Conservation (phyloP, 2,329 filamentous ascomycete species). For the Emericellopsis atlantica region DNA sequence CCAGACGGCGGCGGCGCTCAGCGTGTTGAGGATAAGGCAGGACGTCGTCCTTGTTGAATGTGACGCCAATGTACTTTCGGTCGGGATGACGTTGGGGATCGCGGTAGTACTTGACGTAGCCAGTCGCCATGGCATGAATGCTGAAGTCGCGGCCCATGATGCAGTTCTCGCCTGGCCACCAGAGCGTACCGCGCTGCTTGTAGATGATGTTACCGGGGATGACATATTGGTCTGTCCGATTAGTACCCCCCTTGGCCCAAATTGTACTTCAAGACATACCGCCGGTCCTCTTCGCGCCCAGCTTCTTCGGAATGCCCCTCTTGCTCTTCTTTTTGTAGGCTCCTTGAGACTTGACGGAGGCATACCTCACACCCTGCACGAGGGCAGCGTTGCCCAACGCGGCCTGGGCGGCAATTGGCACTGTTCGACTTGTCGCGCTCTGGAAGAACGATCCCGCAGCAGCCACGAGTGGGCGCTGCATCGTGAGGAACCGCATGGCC, state of each 20-base stretch:
- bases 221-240: slow-evolving; percentile 65
- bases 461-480: slow-evolving; percentile 32
- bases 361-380: slow-evolving; percentile 38
- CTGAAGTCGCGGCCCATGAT: slow-evolving; percentile 94
- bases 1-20: slow-evolving; percentile 61
- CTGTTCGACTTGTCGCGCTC: slow-evolving; percentile 10
- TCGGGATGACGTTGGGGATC: slow-evolving; percentile 74
- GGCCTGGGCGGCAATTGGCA: slow-evolving; percentile 14
- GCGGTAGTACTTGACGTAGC: slow-evolving; percentile 95
- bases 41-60: slow-evolving; percentile 68
- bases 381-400: slow-evolving; percentile 16
- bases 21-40: slow-evolving; percentile 68
- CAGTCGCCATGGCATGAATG: slow-evolving; percentile 72
- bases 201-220: slow-evolving; percentile 96
- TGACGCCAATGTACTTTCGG: slow-evolving; percentile 88
- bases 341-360: slow-evolving; percentile 52
- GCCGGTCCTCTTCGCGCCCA: slow-evolving; percentile 87
- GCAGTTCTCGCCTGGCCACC: slow-evolving; percentile 93
- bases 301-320: slow-evolving; percentile 59
- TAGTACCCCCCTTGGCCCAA: not conserved
- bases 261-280: slow-evolving; percentile 38
- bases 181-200: slow-evolving; percentile 86
- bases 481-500: slow-evolving; percentile 31
- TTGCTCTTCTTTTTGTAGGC: slow-evolving; percentile 53
- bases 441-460: slow-evolving; percentile 2